Conservation (phyloP, 306 rosid genomes). For the Acacia melanoxylon region DNA sequence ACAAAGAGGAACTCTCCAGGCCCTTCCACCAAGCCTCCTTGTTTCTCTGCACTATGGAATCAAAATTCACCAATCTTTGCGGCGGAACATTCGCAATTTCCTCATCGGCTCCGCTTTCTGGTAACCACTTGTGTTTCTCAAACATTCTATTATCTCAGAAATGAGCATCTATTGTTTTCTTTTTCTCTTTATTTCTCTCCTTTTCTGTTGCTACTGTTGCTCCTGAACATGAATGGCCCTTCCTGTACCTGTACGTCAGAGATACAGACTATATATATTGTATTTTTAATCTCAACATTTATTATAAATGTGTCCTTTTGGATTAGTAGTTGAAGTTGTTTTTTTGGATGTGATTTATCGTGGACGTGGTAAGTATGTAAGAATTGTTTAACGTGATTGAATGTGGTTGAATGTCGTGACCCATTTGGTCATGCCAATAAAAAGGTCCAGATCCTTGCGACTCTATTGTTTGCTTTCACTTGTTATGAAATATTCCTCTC, state of each 20-base stretch:
- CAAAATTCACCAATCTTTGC: constrained; percentile 70
- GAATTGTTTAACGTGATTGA: no score
- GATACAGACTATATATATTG: background rate
- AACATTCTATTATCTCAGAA: background rate
- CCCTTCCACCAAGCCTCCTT: constrained; percentile 68
- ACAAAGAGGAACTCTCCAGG: constrained; percentile 66
- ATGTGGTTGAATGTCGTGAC: background rate
- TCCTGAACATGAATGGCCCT: constrained; percentile 14
- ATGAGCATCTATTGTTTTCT: background rate
- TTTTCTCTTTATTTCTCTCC: background rate
- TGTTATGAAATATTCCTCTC: background rate
- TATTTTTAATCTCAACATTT: constrained; percentile 4
- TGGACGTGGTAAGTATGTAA: no score
- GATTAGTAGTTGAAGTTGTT: no score
- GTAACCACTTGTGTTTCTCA: constrained; percentile 4
- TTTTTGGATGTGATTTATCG: no score
- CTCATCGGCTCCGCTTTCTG: constrained; percentile 38
- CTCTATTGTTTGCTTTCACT: background rate
- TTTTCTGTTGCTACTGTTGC: background rate
- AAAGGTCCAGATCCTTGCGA: background rate
- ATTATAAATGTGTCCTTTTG: background rate
- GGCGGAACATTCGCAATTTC: constrained; percentile 47
- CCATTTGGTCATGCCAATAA: background rate
- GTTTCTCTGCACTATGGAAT: constrained; percentile 60
- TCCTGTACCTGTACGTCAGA: constrained; percentile 22